Evolutionary conservation across 2,329 filamentous ascomycete genomes (phyloP).

Genomic region (Dactylonectria macrodidyma): DNA sequence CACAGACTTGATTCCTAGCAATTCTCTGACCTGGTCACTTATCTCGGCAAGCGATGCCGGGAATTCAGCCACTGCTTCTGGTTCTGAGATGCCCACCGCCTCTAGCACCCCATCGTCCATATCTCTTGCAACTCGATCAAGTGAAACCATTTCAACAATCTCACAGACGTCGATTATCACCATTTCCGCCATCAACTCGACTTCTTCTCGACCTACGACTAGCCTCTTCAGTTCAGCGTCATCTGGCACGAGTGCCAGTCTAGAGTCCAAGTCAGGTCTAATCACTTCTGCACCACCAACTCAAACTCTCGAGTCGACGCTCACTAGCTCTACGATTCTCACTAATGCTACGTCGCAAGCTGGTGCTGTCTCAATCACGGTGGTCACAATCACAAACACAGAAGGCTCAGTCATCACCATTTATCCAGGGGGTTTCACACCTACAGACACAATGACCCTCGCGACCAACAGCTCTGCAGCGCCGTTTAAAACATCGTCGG

Average conservation of each 20-base stretch:
- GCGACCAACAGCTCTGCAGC: slow-evolving; percentile 20
- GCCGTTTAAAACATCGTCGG: slow-evolving; percentile 24
- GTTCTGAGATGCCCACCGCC: slow-evolving; percentile 9
- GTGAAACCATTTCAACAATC: background rate
- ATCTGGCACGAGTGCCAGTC: slow-evolving; percentile 3
- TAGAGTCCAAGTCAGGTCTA: slow-evolving; percentile 10
- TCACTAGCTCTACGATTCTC: slow-evolving; percentile 29
- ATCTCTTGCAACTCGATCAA: background rate
- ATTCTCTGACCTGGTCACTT: background rate
- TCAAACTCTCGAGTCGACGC: slow-evolving; percentile 7
- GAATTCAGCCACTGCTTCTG: background rate
- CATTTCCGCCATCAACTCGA: background rate
- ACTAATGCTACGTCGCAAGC: slow-evolving; percentile 22
- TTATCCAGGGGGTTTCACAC: slow-evolving; percentile 31
- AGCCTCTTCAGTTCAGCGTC: background rate
- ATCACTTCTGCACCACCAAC: slow-evolving; percentile 8
- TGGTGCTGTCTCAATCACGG: slow-evolving; percentile 7
- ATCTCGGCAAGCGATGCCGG: slow-evolving; percentile 14
- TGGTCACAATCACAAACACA: slow-evolving; percentile 31
- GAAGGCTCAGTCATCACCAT: slow-evolving; percentile 37
- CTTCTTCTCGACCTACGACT: background rate
- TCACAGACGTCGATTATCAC: background rate
- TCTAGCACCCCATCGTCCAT: slow-evolving; percentile 7
- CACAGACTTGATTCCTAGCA: background rate
- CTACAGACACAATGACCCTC: slow-evolving; percentile 23